Conservation (phyloP, 495 filamentous ascomycete species). For the Parachaetomium inaequale region DNA sequence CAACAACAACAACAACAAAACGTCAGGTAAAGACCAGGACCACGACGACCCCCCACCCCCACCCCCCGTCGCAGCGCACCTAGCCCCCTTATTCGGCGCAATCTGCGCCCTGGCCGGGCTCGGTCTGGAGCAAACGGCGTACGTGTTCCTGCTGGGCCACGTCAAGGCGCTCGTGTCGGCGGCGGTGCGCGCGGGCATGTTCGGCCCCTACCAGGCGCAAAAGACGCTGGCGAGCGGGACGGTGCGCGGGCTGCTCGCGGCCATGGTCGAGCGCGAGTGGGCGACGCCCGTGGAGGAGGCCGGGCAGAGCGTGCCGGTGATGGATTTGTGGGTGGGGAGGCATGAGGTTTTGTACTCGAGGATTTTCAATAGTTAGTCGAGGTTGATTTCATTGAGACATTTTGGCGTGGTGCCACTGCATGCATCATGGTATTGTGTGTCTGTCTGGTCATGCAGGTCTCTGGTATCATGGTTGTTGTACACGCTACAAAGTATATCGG, state of each 20-base stretch:
- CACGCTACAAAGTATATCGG: background rate
- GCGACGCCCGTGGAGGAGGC: conserved; percentile 62
- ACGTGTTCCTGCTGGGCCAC: conserved; percentile 84
- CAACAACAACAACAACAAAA: background rate
- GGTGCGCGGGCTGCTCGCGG: conserved; percentile 59
- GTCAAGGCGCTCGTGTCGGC: conserved; percentile 85
- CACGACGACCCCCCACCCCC: conserved; percentile 27
- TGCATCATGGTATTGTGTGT: no score
- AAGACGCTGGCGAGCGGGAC: conserved; percentile 65
- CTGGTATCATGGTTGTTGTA: conserved; percentile 12
- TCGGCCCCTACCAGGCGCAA: conserved; percentile 91
- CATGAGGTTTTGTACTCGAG: conserved; percentile 94
- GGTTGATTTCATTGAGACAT: background rate
- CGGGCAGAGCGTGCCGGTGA: conserved; percentile 77
- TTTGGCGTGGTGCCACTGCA: background rate
- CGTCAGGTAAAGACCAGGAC: no score
- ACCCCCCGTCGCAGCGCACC: conserved; percentile 56
- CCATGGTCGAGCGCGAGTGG: conserved; percentile 59
- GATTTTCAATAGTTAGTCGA: conserved; percentile 78
- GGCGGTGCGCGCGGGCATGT: conserved; percentile 79
- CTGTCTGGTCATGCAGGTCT: background rate
- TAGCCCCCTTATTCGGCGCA: conserved; percentile 76
- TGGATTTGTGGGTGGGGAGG: conserved; percentile 92
- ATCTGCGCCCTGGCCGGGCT: conserved; percentile 63
- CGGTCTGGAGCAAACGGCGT: conserved; percentile 61